Base-by-base conservation (phyloP, 2,329 filamentous ascomycete genomes). In the Aspergillus puulaauensis region DNA sequence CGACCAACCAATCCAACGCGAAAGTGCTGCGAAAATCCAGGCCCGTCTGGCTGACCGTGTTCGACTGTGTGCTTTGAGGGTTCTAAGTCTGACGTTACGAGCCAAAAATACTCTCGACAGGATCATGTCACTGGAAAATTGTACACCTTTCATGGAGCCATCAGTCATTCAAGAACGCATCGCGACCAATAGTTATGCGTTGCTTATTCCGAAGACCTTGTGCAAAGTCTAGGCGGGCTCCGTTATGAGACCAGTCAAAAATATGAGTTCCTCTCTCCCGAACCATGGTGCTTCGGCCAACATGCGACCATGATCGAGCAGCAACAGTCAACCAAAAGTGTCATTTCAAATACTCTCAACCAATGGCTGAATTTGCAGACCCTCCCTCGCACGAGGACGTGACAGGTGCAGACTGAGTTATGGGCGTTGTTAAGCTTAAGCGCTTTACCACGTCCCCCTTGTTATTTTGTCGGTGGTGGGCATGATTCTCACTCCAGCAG, bases 381-480 rank as follows among this genome's bases (percentile, higher is more conserved):
- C 52, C 33, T 40, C 11, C 33, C n/a, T 35, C 19, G 14, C 8
- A 14, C 19, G 15, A 48, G 41, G 9, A 43, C 35, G 37, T 17
- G 33, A 19, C 21, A 24, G 15, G 41, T 19, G 19, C 4, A 17
- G 24, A 4, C 15, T 7, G 5, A n/a, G 14, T 37, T 37, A 15
- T 11, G 9, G 27, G 27, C 27, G 27, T 24, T 50, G 12, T 56
- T 43, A 56, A 56, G 47, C 46, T 51, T 56, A 56, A 56, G 54
- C 53, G 35, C 53, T 39, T 23, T 44, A 12, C 12, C 46, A 50
- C 31, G 40, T n/a, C 54, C 21, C 37, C 48, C 47, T 17, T 39
- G 40, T 40, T 24, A 19, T 19, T 37, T 33, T 50, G 47, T 15
- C 19, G 17, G 19, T 17, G 40, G 19, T 19, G 27, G 17, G 23